These are phyloP conservation scores for Microbotryomycetes sp. DNA, from an alignment of 1,284 basidiomycete species.

Conservation along the genomic window DNA sequence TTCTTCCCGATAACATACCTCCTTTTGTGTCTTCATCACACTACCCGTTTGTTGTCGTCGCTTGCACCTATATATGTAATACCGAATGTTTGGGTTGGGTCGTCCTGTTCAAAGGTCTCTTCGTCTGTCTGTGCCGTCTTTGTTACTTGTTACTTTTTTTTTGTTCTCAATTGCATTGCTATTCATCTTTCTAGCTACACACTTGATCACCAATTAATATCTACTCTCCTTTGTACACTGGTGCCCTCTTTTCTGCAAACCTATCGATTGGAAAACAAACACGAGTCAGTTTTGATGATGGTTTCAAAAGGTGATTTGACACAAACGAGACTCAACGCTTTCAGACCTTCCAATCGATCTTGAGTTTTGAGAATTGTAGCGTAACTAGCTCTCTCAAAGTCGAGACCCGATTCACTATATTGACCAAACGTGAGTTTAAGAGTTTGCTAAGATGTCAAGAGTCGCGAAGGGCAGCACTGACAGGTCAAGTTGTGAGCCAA, in stretches of 20 bases:
- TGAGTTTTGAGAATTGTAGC: constrained; percentile 69
- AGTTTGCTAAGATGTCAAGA: too few relatives aligned
- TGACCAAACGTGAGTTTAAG: neutral
- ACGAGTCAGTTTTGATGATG: neutral
- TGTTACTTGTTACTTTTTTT: neutral
- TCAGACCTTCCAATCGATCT: constrained; percentile 76
- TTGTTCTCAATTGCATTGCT: neutral
- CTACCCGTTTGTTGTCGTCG: neutral
- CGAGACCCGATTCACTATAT: constrained; percentile 55
- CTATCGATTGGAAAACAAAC: neutral
- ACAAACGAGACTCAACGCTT: too few relatives aligned
- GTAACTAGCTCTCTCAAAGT: constrained; percentile 81
- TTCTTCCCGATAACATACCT: too few relatives aligned
- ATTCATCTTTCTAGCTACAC: too few relatives aligned
- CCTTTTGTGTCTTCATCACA: too few relatives aligned
- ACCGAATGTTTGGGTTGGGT: too few relatives aligned
- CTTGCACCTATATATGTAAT: too few relatives aligned
- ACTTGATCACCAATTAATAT: constrained; percentile 22
- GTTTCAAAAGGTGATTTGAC: neutral
- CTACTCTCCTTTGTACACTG: constrained; percentile 76
- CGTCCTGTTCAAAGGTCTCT: too few relatives aligned
- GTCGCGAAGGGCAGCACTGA: constrained; percentile 41
- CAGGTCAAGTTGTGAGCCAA: constrained; percentile 69
- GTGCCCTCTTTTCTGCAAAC: constrained; percentile 79
- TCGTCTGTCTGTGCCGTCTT: too few relatives aligned